Base-by-base conservation (phyloP, 2,329 filamentous ascomycete genomes). In the Aureobasidium mangrovei region DNA sequence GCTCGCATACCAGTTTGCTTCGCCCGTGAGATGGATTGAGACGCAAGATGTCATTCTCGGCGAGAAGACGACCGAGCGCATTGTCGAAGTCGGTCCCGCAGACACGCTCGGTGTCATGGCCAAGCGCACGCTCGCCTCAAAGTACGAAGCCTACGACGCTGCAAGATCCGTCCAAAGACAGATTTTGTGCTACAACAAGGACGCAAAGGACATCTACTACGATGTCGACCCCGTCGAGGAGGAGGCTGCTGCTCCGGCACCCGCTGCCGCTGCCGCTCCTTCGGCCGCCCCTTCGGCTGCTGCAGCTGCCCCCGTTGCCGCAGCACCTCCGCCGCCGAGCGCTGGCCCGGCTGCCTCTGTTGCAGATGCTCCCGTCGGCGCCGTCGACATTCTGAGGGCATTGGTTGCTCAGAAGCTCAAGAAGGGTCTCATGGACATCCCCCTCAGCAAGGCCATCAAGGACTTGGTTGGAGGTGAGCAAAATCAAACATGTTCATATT, bases 31-130 rank as follows among this genome's bases (percentile, higher is more conserved):
- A 84, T 98, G 93, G 93, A 98, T 98, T 73, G 93, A 98, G 76
- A 98, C 93, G 54, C 93, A 98, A 76, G 93, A 98, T 91, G 93
- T 98, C 65, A 93, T 98, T 67, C 86, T 98, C 64, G 91, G 86
- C 61, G 90, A 97, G 73, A 93, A 95, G 76, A 86, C 84, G 51
- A 94, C 93, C 48, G 93, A 98, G 80, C 85, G 93, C 68, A 94
- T 98, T 68, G 93, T 98, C 65, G 93, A 98, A 73, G 86, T 98
- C 64, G 93, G 93, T 70, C 93, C 93, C 28, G 91, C 91, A 65
- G 91, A 98, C 73, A 98, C 93, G 28, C 82, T 98, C 35, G 91
- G 91, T 69, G 91, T 89, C 56, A 98, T 98, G 93, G 93, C 93
- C 61, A 94, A 91, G 78, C 83, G 91, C 64, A 98, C 93, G 53